Evolutionary conservation across 75 land plant genomes (phyloP).

Genomic region (Ceratopteris richardii): DNA sequence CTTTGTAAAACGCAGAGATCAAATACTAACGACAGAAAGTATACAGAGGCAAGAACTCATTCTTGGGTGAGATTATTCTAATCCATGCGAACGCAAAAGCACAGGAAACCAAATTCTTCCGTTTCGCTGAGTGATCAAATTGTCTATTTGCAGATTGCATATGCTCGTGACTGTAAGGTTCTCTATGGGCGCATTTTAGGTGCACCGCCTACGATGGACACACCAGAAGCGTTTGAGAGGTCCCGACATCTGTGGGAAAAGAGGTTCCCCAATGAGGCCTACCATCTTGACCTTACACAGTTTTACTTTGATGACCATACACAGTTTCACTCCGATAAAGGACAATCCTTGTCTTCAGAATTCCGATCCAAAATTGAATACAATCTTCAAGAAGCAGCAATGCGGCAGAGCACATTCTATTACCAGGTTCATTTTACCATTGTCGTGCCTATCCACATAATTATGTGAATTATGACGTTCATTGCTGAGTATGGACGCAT

Average conservation of each 20-base stretch:
- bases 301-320: too few species aligned
- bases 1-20: too few species aligned
- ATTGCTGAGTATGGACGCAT: not conserved
- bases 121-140: not conserved
- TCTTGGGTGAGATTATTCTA: not conserved
- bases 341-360: not conserved
- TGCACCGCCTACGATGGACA: not conserved
- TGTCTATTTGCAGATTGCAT: not conserved
- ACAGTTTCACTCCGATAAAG: not conserved
- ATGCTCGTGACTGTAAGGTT: slow-evolving; percentile 11
- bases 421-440: slow-evolving; percentile 22
- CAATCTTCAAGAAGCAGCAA: slow-evolving; percentile 12
- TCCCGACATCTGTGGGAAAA: slow-evolving; percentile 16
- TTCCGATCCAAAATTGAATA: slow-evolving; percentile 1
- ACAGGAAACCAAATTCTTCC: not conserved
- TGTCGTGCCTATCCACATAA: not conserved
- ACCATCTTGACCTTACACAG: slow-evolving; percentile 2
- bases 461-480: too few species aligned
- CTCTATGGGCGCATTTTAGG: slow-evolving; percentile 11
- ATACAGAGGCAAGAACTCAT: not conserved
- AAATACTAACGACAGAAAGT: not conserved
- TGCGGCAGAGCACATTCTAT: slow-evolving; percentile 14
- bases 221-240: not conserved
- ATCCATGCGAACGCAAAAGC: not conserved
- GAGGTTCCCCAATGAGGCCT: slow-evolving; percentile 17